A percentile compares a stretch with the other conserved stretches of the same genome.
Conservation (phyloP, 176 grass and related monocot genomes). For the Carex littledalei region DNA sequence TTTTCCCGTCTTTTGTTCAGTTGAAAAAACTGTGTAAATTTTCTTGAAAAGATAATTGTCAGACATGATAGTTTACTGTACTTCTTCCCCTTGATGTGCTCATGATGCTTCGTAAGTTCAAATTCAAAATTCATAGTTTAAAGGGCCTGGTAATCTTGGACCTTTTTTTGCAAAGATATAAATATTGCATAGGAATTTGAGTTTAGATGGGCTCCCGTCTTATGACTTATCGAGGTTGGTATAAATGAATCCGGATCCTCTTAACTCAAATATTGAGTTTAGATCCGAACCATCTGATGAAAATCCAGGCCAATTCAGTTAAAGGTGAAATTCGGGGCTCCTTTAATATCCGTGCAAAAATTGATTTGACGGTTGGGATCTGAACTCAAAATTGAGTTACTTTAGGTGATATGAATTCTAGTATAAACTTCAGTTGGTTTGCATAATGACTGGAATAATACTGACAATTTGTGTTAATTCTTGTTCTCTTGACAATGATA, state of each 20-base stretch:
- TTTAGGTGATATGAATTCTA: too few relatives aligned
- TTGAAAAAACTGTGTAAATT: not conserved
- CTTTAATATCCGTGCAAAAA: too few relatives aligned
- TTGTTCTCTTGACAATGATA: not conserved
- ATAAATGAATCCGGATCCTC: too few relatives aligned
- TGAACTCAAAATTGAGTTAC: too few relatives aligned
- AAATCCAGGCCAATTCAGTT: too few relatives aligned
- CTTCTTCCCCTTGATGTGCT: not conserved
- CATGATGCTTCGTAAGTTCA: not conserved
- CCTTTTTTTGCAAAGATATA: not conserved
- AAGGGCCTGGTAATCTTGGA: not conserved
- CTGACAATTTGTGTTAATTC: not conserved
- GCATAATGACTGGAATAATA: not conserved
- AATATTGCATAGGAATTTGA: not conserved
- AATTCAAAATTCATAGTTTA: not conserved
- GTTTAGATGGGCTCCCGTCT: not conserved
- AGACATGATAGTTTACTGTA: not conserved
- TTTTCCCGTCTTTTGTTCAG: not conserved
- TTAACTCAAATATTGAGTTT: too few relatives aligned
- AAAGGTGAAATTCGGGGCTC: too few relatives aligned
- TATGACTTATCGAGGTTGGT: too few relatives aligned
- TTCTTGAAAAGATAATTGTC: not conserved
- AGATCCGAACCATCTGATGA: too few relatives aligned
- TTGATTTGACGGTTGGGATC: too few relatives aligned
- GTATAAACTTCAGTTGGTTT: not conserved